Base-by-base conservation (phyloP, 2,329 filamentous ascomycete genomes). In the Cytospora mali region DNA sequence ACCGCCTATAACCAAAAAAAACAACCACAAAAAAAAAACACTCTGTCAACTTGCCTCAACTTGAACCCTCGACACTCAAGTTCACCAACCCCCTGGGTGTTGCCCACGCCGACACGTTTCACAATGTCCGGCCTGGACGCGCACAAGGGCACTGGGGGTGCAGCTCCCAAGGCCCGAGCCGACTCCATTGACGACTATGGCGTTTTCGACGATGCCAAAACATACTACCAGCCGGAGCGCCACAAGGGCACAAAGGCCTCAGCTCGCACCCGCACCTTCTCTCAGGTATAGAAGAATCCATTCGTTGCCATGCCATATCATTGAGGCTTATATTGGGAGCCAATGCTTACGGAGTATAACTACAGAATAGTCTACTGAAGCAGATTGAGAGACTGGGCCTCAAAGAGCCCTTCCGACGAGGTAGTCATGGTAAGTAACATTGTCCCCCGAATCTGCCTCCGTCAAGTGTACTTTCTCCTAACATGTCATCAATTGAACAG, bases 191-290 rank as follows among this genome's bases (percentile, higher is more conserved):
- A 85, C 64, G 81, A 81, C 54, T 73, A 71, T 58, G 74, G 77
- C 31, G 79, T 85, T 54, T 86, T 77, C 67, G 83, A 84, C 64
- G 83, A 85, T 74, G 84, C 84, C 63, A 80, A 79, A 70, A 86
- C 83, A 27, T 87, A 87, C 71, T 87, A 87, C 67, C 75, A 81
- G 27, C 83, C 85, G 39, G 81, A 83, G 59, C 81, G 84, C 60
- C 81, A 84, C 66, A 74, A 73, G 61, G 79, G 81, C 68, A 67
- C 66, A 49, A 79, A 79, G 33, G 75, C 75, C 57, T 81, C 82
- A 25, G 74, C 76, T 48, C 79, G 84, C 56, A 83, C 81, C 21
- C 79, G 83, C 64, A 86, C 84, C 25, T 85, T 82, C 67, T 85
- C 84, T 3, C 83, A 84, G 75, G 82, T 83, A 72, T 55, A 73